Evolutionary conservation across 2,329 filamentous ascomycete species (phyloP), one percentile per base, ranked within the genome.

Genomic region (Diaporthe nobilis): DNA sequence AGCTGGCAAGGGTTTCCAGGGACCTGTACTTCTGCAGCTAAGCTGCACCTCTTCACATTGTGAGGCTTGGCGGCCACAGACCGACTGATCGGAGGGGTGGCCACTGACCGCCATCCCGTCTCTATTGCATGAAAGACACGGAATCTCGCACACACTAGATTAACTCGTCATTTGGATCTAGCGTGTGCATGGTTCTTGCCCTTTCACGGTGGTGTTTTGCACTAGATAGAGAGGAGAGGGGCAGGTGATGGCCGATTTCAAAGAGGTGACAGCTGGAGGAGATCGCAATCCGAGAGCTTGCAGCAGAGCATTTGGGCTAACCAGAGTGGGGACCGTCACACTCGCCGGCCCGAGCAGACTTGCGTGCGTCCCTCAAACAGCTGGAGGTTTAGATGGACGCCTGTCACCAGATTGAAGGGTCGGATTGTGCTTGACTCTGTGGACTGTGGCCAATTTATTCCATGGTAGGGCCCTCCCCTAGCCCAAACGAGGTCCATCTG

Each of bases 21-120:
- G 42, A 51, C 71, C 71, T 72, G 44, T n/a, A 63, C 12, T 49
- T 51, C 65, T 75, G 75, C 72, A 76, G 75, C 65, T 74, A 53
- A 75, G 65, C 58, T 74, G 65, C 72, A 60, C 37, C 31, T 67
- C 22, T 76, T 74, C 58, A 61, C 70, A 60, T 61, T 65, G 60
- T 47, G 57, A 51, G 60, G 74, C 75, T 75, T 67, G 75, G 49
- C 75, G 55, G 37, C 51, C 58, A 73, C 71, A 73, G 71, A 73
- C 58, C 58, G 58, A 53, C 58, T 55, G 58, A 65, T 63, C 53
- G 53, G 53, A 25, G 44, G 51, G 39, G 49, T 53, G 53, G 75
- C 58, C 63, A 74, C 60, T 76, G 67, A 60, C 67, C 58, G 67
- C 72, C 75, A 72, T 72, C 75, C 72, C 67, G 73, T 72, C 73